These are phyloP conservation scores for Lactarius hengduanensis DNA, from an alignment of 768 basidiomycete species.

Conservation along the genomic window DNA sequence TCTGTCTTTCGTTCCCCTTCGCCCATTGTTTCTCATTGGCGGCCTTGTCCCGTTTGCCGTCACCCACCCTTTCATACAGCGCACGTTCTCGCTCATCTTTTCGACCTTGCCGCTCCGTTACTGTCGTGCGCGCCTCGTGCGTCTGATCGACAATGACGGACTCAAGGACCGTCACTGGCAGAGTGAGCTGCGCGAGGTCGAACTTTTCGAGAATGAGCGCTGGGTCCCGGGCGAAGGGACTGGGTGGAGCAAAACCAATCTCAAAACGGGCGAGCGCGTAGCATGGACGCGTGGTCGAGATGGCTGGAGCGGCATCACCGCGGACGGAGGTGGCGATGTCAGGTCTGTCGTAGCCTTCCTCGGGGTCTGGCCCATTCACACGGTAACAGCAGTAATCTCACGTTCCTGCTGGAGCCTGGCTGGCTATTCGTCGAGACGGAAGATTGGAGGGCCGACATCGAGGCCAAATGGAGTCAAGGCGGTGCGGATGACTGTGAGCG, in stretches of 20 bases:
- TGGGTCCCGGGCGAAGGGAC: conserved; percentile 37
- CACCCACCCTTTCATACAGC: conserved; percentile 49
- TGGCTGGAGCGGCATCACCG: conserved; percentile 61
- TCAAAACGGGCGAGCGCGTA: conserved; percentile 47
- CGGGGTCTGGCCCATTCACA: conserved; percentile 17
- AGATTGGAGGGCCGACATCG: conserved; percentile 69
- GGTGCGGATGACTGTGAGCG: conserved; percentile 39
- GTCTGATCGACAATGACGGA: conserved; percentile 59
- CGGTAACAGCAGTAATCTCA: conserved; percentile 67
- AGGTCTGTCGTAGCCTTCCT: conserved; percentile 49
- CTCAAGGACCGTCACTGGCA: conserved; percentile 65
- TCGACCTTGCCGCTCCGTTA: conserved; percentile 26
- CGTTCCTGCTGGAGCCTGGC: conserved; percentile 69
- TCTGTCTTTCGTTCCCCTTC: conserved; percentile 40
- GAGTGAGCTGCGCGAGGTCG: conserved; percentile 63
- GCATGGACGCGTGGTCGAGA: conserved; percentile 73
- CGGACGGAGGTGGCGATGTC: conserved; percentile 50
- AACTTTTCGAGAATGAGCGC: conserved; percentile 81
- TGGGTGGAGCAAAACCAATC: conserved; percentile 41
- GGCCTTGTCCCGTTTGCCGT: conserved; percentile 53
- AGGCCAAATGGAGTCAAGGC: conserved; percentile 53
- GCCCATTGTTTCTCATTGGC: conserved; percentile 46
- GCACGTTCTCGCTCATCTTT: conserved; percentile 36
- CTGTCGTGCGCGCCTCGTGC: conserved; percentile 31
- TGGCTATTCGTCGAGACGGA: conserved; percentile 78